Conservation (phyloP, 805 yeast genomes). For the Cyberlindnera maclurae region DNA sequence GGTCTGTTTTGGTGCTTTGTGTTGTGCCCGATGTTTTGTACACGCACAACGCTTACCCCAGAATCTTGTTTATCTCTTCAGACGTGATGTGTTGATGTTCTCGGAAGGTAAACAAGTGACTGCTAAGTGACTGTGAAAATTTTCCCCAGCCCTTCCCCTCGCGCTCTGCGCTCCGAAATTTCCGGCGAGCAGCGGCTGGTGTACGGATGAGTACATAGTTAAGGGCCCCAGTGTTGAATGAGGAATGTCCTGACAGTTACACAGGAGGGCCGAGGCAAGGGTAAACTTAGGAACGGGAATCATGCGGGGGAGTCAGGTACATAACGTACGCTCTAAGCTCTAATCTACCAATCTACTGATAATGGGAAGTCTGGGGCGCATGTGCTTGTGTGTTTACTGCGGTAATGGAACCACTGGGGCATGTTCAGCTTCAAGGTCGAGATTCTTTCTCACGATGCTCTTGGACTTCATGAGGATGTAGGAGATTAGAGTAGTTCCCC, state of each 20-base stretch:
- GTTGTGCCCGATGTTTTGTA: not conserved
- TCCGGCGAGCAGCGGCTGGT: not conserved
- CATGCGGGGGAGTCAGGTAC: too few relatives aligned
- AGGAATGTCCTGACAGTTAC: not conserved
- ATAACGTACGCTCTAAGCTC: too few relatives aligned
- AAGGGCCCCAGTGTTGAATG: not conserved
- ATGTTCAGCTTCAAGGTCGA: constrained; percentile 59
- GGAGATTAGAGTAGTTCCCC: constrained; percentile 22
- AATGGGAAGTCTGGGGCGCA: too few relatives aligned
- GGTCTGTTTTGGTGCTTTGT: not conserved
- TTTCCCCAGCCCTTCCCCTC: constrained; percentile 10
- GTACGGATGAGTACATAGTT: not conserved
- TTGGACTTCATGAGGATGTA: constrained; percentile 31
- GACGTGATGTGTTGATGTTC: constrained; percentile 19
- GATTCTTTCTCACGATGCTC: constrained; percentile 37
- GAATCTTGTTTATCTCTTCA: constrained; percentile 2
- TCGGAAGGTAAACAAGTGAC: constrained; percentile 18
- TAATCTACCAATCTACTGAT: too few relatives aligned
- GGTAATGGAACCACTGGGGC: constrained; percentile 46
- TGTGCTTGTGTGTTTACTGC: constrained; percentile 11
- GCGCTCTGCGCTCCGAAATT: not conserved
- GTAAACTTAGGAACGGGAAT: too few relatives aligned
- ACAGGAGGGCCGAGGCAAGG: too few relatives aligned
- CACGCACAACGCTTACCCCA: constrained; percentile 1
- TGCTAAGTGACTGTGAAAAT: constrained; percentile 28